Percentiles rank a stretch among this genome's conserved stretches.
These are phyloP conservation scores for Rhododendron henanense DNA, from an alignment of 148 eudicot genomes.

Conservation along the genomic window DNA sequence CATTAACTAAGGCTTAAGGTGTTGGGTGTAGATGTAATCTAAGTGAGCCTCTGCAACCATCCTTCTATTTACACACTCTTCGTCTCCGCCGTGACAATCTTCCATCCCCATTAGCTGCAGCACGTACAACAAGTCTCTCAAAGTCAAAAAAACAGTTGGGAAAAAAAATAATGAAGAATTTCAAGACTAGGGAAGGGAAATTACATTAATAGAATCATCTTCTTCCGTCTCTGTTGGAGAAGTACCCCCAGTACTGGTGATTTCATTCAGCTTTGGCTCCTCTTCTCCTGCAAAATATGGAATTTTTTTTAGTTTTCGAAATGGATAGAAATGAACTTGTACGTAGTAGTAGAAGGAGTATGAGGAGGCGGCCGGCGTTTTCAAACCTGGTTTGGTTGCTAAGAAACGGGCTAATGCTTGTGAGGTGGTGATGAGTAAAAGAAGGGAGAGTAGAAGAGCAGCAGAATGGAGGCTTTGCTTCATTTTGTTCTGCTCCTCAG, in stretches of 20 bases:
- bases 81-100: slow-evolving; percentile 35
- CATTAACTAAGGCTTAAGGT: slow-evolving; percentile 24
- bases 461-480: slow-evolving; percentile 14
- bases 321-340: not conserved
- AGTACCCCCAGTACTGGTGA: slow-evolving; percentile 12
- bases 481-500: slow-evolving; percentile 20
- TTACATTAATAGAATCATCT: slow-evolving; percentile 27
- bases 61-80: slow-evolving; percentile 46
- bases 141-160: not conserved
- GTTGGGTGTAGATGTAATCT: slow-evolving; percentile 53
- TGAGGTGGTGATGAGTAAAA: slow-evolving; percentile 4
- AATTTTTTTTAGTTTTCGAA: slow-evolving; percentile 12
- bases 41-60: slow-evolving; percentile 44
- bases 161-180: not conserved
- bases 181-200: not conserved
- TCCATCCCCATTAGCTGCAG: slow-evolving; percentile 46
- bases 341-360: not conserved
- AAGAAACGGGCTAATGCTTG: slow-evolving; percentile 11
- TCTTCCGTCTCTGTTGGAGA: slow-evolving; percentile 4
- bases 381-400: slow-evolving; percentile 2
- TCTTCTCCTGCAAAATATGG: slow-evolving; percentile 14
- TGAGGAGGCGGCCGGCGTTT: not conserved
- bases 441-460: not conserved
- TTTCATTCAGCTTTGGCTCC: slow-evolving; percentile 12
- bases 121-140: not conserved